phyloP scores from a whole-genome alignment of 129 eudicot genomes.

The Oenanthe sinensis region DNA sequence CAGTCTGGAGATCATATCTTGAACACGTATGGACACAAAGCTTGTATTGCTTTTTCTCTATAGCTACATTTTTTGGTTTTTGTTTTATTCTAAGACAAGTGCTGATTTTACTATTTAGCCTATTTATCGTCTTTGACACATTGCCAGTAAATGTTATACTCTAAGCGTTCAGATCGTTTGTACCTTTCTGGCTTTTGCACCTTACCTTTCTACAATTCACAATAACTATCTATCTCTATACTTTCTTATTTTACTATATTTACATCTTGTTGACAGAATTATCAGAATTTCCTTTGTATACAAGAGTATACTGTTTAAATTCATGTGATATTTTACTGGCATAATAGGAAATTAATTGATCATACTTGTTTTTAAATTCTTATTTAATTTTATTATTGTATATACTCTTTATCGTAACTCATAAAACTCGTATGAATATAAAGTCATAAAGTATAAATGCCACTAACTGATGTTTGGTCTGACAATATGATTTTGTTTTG shows the following conservation, averaged over 20 bases:
- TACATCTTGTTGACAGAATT: not conserved
- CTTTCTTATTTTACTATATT: not conserved
- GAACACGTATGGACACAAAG: slow-evolving; percentile 52
- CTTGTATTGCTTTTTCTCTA: not conserved
- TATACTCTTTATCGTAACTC: not conserved
- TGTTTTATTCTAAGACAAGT: not conserved
- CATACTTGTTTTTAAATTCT: not conserved
- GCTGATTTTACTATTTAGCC: not conserved
- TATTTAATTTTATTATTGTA: too few relatives aligned
- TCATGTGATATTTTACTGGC: not conserved
- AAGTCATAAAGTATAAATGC: not conserved
- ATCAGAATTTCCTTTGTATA: not conserved
- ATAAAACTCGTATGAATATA: not conserved
- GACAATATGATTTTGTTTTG: not conserved
- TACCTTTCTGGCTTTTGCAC: not conserved
- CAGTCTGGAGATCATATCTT: slow-evolving; percentile 92
- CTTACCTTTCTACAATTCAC: not conserved
- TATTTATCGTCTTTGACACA: not conserved
- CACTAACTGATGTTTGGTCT: not conserved
- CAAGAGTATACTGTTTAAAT: not conserved
- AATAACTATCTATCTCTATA: not conserved
- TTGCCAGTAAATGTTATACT: not conserved
- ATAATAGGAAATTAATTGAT: not conserved
- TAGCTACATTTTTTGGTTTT: not conserved
- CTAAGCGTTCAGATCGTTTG: not conserved